Percentiles rank a stretch among this genome's conserved stretches.
Conservation (phyloP, 2,329 filamentous ascomycete genomes). For the Nemania sp. region DNA sequence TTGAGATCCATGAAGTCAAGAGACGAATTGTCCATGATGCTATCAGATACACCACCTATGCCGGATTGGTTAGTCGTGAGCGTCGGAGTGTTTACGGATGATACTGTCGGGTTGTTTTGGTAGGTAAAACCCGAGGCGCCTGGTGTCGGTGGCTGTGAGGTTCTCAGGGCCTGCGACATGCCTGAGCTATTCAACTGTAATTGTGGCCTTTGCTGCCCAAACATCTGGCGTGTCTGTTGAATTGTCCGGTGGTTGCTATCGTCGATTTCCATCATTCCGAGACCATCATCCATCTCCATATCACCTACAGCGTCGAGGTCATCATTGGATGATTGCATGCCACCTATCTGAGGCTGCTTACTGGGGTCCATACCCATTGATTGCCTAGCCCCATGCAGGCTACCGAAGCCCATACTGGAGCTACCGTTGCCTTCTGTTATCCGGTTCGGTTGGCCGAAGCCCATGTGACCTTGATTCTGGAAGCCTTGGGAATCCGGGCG, state of each 20-base stretch:
- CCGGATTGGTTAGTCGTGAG: slow-evolving; percentile 77
- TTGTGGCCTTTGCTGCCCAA: slow-evolving; percentile 75
- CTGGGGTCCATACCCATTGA: slow-evolving; percentile 44
- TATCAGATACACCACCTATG: slow-evolving; percentile 72
- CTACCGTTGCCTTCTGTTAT: slow-evolving; percentile 38
- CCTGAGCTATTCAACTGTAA: slow-evolving; percentile 85
- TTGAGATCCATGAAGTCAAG: slow-evolving; percentile 70
- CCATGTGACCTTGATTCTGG: slow-evolving; percentile 45
- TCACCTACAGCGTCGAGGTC: slow-evolving; percentile 90
- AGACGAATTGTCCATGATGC: slow-evolving; percentile 80
- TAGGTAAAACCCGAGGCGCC: slow-evolving; percentile 81
- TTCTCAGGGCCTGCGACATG: slow-evolving; percentile 80
- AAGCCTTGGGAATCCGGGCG: slow-evolving; percentile 49
- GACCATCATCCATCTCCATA: slow-evolving; percentile 95
- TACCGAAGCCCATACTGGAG: slow-evolving; percentile 46
- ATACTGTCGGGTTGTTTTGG: slow-evolving; percentile 94
- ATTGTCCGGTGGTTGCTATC: slow-evolving; percentile 71
- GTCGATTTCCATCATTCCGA: slow-evolving; percentile 73
- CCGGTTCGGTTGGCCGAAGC: slow-evolving; percentile 49
- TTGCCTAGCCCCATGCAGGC: slow-evolving; percentile 57
- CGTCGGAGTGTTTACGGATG: slow-evolving; percentile 95
- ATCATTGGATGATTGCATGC: slow-evolving; percentile 59
- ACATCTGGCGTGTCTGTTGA: slow-evolving; percentile 77
- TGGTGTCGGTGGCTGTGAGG: slow-evolving; percentile 88
- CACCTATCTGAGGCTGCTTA: slow-evolving; percentile 58